A percentile compares a stretch with the other conserved stretches of the same genome.
These are phyloP conservation scores for Psilocybe cubensis DNA, from an alignment of 768 basidiomycete species.

Conservation along the genomic window DNA sequence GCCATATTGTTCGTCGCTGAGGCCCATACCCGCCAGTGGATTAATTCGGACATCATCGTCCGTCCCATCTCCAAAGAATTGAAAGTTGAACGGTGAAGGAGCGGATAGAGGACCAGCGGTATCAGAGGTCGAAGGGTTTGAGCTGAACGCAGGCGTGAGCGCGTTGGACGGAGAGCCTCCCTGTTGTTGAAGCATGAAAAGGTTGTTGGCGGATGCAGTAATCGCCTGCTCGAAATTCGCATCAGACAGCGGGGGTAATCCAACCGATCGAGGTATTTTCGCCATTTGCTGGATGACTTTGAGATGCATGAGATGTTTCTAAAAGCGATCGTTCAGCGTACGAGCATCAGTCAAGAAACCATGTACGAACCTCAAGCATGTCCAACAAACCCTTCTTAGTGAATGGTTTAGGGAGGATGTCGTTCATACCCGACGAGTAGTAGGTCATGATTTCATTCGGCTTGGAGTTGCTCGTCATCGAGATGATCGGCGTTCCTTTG, in stretches of 20 bases:
- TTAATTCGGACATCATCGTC: slow-evolving; percentile 72
- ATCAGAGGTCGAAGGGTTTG: slow-evolving; percentile 1
- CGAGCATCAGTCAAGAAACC: background rate
- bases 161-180: slow-evolving; percentile 2
- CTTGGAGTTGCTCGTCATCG: slow-evolving; percentile 95
- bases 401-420: slow-evolving; percentile 95
- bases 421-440: slow-evolving; percentile 93
- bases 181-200: slow-evolving; percentile 14
- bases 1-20: slow-evolving; percentile 88
- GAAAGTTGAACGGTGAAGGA: slow-evolving; percentile 26
- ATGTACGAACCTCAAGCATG: slow-evolving; percentile 79
- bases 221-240: slow-evolving; percentile 58
- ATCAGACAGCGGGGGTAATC: slow-evolving; percentile 66
- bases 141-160: slow-evolving; percentile 8
- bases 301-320: slow-evolving; percentile 89
- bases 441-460: slow-evolving; percentile 94
- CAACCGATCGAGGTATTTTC: slow-evolving; percentile 64
- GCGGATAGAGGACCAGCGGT: slow-evolving; percentile 4
- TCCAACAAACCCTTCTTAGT: slow-evolving; percentile 90
- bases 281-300: slow-evolving; percentile 85
- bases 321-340: background rate
- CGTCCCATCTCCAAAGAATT: slow-evolving; percentile 31
- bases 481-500: slow-evolving; percentile 94
- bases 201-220: slow-evolving; percentile 26
- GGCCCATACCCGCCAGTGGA: slow-evolving; percentile 85